Evolutionary conservation across 176 grass and related monocot species (phyloP), one percentile per base, ranked within the genome.

Genomic region (Eleusine coracana): DNA sequence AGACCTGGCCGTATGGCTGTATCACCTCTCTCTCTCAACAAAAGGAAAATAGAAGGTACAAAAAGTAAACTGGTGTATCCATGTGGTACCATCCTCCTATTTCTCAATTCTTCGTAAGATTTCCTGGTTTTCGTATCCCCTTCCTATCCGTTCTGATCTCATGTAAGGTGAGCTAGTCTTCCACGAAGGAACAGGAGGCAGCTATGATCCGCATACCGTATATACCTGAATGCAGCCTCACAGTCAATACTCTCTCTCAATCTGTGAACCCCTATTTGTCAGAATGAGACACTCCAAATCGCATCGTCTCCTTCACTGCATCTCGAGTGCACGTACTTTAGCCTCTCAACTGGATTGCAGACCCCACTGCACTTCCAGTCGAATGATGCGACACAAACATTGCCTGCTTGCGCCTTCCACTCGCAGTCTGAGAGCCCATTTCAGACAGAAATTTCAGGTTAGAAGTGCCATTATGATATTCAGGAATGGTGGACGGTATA

Each of bases 321-420:
- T 62, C 84, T 87, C 20, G 49, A 56, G 66, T 97, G 95, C 77
- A 97, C 92, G 23, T 94, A 80, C 59, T 89, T 91, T 76, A 98
- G 71, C 80, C 87, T 89, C 70, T 98, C 95, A 3, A 95, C 95
- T 6, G 95, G 91, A 28, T 91, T 95, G 90, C 95, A 98, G 77
- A 98, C 92, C 16, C 95, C 95, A 58, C 92, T 98, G 81, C 95
- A 98, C 64, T 71, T 90, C 95, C 95, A 98, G 34, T 98, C 95
- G 27, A 98, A 98, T 2, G 95, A 95, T 12, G 95, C 95, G 34
- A 91, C 86, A 10, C 95, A 98, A 9, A 86, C 82, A 51, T 91
- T 91, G 50, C 95, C 95, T 68, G 92, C 88, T 70, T 97, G 92
- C 0, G 90, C 89, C 73, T 94, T 97, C 95, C 90, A 92, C 68